Conservation (phyloP, 805 yeast genomes). For the Saccharomycopsis fodiens region DNA sequence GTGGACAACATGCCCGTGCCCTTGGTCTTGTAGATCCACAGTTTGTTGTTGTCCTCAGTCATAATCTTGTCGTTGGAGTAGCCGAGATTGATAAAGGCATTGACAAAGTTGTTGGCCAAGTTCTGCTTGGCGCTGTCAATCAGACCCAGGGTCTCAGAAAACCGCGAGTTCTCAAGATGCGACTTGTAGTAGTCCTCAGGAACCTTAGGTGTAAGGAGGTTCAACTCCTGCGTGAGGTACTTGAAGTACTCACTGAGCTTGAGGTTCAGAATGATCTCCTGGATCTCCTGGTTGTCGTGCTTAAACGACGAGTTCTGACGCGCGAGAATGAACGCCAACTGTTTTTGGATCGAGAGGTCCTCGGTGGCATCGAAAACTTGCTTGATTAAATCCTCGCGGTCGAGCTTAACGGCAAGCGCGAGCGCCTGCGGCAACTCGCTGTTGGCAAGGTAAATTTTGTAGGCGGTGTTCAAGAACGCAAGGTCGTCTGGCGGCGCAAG, state of each 20-base stretch:
- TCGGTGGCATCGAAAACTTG: constrained; percentile 76
- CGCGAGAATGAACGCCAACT: constrained; percentile 82
- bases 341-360: constrained; percentile 73
- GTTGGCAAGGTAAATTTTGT: constrained; percentile 70
- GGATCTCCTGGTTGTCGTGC: constrained; percentile 58
- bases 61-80: constrained; percentile 79
- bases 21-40: constrained; percentile 89
- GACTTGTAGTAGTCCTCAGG: constrained; percentile 94
- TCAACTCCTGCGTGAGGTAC: constrained; percentile 79
- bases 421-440: constrained; percentile 84
- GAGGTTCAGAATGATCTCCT: constrained; percentile 76
- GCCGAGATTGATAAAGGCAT: constrained; percentile 86
- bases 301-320: constrained; percentile 78
- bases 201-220: constrained; percentile 79
- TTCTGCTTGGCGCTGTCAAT: constrained; percentile 93
- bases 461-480: constrained; percentile 82
- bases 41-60: constrained; percentile 60
- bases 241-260: constrained; percentile 71
- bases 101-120: constrained; percentile 90
- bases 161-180: constrained; percentile 69
- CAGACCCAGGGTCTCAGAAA: constrained; percentile 43
- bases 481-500: constrained; percentile 92
- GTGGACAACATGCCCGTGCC: constrained; percentile 88
- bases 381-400: constrained; percentile 67
- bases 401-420: constrained; percentile 81